phyloP scores from a whole-genome alignment of 352 stramenopile genomes.

The Blastocystis sp. region DNA sequence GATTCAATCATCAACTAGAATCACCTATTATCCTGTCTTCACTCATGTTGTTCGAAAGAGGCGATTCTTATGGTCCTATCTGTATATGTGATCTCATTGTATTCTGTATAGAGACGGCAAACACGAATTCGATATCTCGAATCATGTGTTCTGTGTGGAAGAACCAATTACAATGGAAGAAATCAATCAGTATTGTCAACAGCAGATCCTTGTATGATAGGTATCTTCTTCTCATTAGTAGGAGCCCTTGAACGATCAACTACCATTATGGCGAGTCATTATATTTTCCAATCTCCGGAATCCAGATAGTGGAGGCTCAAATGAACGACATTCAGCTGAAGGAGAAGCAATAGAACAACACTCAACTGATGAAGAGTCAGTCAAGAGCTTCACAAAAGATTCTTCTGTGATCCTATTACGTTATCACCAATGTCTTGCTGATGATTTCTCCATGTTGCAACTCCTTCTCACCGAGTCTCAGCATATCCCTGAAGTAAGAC shows the following conservation, averaged over 20 bases:
- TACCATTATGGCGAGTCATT: conserved; percentile 47
- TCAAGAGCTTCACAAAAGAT: background rate
- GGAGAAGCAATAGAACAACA: too few species aligned
- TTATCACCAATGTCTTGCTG: conserved; percentile 36
- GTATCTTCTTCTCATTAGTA: background rate
- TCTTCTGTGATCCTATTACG: conserved; percentile 25
- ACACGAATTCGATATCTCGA: conserved; percentile 37
- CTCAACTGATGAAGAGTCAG: too few species aligned
- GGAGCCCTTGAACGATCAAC: background rate
- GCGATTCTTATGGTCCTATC: conserved; percentile 39
- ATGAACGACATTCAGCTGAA: too few species aligned
- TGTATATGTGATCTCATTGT: background rate
- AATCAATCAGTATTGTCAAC: conserved; percentile 11
- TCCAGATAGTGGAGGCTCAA: too few species aligned
- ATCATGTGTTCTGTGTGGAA: conserved; percentile 61
- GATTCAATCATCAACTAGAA: background rate
- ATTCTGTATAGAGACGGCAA: background rate
- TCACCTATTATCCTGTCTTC: conserved; percentile 40
- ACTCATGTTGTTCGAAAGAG: conserved; percentile 2
- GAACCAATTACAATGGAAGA: conserved; percentile 57
- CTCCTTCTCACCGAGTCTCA: conserved; percentile 32
- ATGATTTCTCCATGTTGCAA: conserved; percentile 28
- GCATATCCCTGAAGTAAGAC: background rate
- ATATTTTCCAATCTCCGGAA: conserved; percentile 35
- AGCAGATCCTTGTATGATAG: background rate